Base-by-base conservation (phyloP, 352 stramenopile genomes). In the Blastocystis sp. region DNA sequence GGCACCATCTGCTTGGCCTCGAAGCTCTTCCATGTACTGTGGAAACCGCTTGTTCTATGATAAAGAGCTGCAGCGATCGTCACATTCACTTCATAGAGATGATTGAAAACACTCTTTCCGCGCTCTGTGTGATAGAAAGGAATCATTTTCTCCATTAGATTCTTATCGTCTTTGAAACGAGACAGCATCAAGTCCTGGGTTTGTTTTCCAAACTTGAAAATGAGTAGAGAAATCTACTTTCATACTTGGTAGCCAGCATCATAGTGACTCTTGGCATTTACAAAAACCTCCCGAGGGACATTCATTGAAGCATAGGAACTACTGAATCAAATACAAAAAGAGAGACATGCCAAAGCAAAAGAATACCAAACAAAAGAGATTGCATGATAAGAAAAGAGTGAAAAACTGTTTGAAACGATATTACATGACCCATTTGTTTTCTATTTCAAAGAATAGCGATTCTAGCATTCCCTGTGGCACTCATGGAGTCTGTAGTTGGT, bases 1-100 rank as follows among this genome's bases (percentile, higher is more conserved):
- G 20, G 66, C 66, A 8, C 78, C 78, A 26, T 73, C 78, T 2
- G 78, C 63, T 4, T 64, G 47, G 50, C 78, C 78, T 47, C 45
- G 11, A 11, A 89, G 20, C 24, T 89, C 78, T 6, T 89, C 78
- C 66, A 89, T 89, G 47, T 89, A 89, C 39, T 89, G 56, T 6
- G 78, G 78, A 34, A 89, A 89, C 24, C 78, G 55, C 7, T 54
- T 24, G 24, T 62, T 68, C 78, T 89, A 78, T 6, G 3, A n/a
- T 59, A 55, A 79, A 24, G 16, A 37, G 18, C 6, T 62, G 8
- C 59, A 30, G n/a, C 7, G 4, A 24, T 18, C 5, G 6, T 4
- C n/a, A 89, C 78, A 56, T 89, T 76, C 66, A 76, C 45, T 30
- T 55, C 59, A 41, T 76, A 62, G 8, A 89, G 43, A 41, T 89